phyloP scores from a whole-genome alignment of 2,329 filamentous ascomycete species.

The Colletotrichum shisoi region DNA sequence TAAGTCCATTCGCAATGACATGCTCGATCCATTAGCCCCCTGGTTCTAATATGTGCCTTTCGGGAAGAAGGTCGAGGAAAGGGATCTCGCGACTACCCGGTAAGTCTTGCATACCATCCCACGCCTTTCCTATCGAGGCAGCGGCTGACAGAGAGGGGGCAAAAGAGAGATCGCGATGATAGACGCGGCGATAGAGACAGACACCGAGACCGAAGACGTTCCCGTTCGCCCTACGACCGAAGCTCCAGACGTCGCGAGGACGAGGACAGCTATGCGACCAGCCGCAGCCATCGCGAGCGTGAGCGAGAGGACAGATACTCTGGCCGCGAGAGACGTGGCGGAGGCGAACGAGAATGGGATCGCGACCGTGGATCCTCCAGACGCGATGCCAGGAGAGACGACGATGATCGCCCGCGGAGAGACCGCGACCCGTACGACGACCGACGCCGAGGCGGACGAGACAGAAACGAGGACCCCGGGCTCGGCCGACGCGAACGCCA shows the following conservation, averaged over 20 bases:
- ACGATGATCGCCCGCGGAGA: constrained; percentile 68
- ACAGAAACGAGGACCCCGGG: constrained; percentile 50
- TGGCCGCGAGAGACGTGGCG: constrained; percentile 63
- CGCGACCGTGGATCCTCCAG: constrained; percentile 70
- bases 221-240: constrained; percentile 81
- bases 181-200: constrained; percentile 51
- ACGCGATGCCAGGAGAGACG: constrained; percentile 70
- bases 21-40: background rate
- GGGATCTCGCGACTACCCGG: constrained; percentile 40
- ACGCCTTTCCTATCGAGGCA: background rate
- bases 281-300: constrained; percentile 88
- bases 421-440: constrained; percentile 63
- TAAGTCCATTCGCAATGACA: constrained; percentile 17
- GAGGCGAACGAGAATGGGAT: constrained; percentile 75
- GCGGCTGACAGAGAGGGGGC: background rate
- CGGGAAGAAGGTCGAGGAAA: constrained; percentile 38
- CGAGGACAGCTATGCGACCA: constrained; percentile 88
- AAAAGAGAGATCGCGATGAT: constrained; percentile 48
- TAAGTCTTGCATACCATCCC: constrained; percentile 12
- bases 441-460: constrained; percentile 60
- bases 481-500: constrained; percentile 61
- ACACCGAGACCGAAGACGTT: constrained; percentile 73
- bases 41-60: constrained; percentile 29
- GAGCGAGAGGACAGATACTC: constrained; percentile 93
- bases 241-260: constrained; percentile 74